These are phyloP conservation scores for Lactifluus pinguis DNA, from an alignment of 768 basidiomycete genomes.

Conservation along the genomic window DNA sequence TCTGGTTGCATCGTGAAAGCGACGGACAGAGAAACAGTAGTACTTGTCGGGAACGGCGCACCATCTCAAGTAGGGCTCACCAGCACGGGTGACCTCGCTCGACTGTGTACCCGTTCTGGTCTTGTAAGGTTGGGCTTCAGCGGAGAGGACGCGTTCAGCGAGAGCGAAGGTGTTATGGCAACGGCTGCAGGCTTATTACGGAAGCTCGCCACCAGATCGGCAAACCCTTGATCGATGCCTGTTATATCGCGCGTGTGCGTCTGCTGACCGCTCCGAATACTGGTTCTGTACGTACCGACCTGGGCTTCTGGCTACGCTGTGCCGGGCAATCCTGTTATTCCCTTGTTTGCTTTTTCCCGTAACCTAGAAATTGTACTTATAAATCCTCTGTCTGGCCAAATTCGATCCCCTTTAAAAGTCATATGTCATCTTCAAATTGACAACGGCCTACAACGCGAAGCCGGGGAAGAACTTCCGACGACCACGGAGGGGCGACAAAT, in stretches of 20 bases:
- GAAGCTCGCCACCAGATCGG: conserved; percentile 1
- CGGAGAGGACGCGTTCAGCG: conserved; percentile 12
- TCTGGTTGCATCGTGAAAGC: neutral
- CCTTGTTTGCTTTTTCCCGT: neutral
- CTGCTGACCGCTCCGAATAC: conserved; percentile 5
- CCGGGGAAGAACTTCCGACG: conserved; percentile 16
- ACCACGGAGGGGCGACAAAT: conserved; percentile 18
- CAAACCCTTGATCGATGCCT: neutral
- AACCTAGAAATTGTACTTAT: conserved; percentile 6
- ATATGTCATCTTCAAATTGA: neutral
- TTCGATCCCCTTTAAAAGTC: conserved; percentile 4
- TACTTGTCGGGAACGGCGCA: conserved; percentile 4
- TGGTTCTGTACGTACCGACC: neutral
- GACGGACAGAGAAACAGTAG: conserved; percentile 4
- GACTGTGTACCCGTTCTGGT: conserved; percentile 3
- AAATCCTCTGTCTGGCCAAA: neutral
- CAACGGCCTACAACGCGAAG: conserved; percentile 2
- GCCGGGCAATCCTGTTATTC: neutral
- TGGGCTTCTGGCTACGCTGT: neutral
- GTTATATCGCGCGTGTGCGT: neutral
- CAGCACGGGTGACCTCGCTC: conserved; percentile 4
- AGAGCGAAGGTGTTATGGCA: conserved; percentile 2
- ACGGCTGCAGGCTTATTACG: neutral
- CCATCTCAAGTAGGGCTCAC: neutral
- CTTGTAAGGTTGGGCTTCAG: conserved; percentile 12